Evolutionary conservation across 257 asterid genomes (phyloP).

Genomic region (Solanum habrochaites): DNA sequence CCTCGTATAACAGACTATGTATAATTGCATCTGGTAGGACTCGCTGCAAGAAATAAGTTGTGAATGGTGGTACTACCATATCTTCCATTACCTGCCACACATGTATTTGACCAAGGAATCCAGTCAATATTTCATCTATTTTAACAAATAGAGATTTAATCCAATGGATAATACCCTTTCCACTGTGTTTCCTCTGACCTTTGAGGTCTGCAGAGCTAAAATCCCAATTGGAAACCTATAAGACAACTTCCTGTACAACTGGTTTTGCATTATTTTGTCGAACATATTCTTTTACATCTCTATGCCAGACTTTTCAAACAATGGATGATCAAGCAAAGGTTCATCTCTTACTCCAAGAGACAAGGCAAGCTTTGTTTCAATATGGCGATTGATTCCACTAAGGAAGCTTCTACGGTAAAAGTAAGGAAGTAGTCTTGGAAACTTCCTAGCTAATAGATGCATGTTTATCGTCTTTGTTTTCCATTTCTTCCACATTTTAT

Average conservation of each 20-base stretch:
- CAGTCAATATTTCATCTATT: conserved; percentile 38
- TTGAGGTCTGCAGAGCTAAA: conserved; percentile 75
- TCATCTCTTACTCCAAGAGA: conserved; percentile 63
- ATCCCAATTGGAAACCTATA: conserved; percentile 86
- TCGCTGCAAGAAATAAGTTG: conserved; percentile 69
- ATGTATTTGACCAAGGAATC: conserved; percentile 86
- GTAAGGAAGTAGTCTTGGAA: conserved; percentile 55
- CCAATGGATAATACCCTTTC: conserved; percentile 53
- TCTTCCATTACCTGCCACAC: conserved; percentile 93
- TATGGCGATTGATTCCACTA: conserved; percentile 60
- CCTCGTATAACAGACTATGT: conserved; percentile 74
- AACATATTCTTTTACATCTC: conserved; percentile 85
- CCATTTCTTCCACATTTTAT: conserved; percentile 73
- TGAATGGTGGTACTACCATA: conserved; percentile 62
- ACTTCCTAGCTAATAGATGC: conserved; percentile 59
- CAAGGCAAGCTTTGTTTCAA: conserved; percentile 54
- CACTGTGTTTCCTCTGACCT: conserved; percentile 30
- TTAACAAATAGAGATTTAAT: conserved; percentile 52
- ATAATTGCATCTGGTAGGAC: conserved; percentile 77
- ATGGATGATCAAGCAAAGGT: conserved; percentile 40
- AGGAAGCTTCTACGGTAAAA: conserved; percentile 68
- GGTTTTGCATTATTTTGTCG: conserved; percentile 60
- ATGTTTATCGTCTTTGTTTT: conserved; percentile 44
- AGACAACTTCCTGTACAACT: conserved; percentile 71
- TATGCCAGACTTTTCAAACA: conserved; percentile 62